A percentile compares a stretch with the other conserved stretches of the same genome.
phyloP scores from a whole-genome alignment of 2,329 filamentous ascomycete species.

The Pseudophaeomoniella oleicola region DNA sequence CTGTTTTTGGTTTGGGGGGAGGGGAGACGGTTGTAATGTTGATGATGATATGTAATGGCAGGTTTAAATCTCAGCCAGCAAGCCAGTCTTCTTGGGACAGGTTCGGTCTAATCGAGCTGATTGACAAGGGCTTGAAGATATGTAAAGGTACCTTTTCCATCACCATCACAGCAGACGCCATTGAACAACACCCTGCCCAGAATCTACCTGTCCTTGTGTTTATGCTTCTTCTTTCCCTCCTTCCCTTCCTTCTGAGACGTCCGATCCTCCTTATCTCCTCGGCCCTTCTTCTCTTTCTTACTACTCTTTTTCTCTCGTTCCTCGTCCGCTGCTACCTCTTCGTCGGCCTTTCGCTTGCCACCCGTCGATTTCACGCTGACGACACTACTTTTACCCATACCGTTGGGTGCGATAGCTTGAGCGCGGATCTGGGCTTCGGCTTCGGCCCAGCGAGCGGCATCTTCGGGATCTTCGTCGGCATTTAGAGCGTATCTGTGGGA shows the following conservation, averaged over 20 bases:
- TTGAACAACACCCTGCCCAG: too few relatives aligned
- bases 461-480: conserved; percentile 31
- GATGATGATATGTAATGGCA: too few relatives aligned
- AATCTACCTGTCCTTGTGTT: conserved; percentile 1
- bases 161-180: too few relatives aligned
- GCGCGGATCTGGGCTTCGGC: conserved; percentile 60
- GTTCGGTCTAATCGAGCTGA: too few relatives aligned
- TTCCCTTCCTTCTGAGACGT: too few relatives aligned
- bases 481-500: conserved; percentile 20
- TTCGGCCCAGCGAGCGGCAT: conserved; percentile 37
- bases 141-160: too few relatives aligned
- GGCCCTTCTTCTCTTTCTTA: conserved; percentile 8
- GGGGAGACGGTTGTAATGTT: too few relatives aligned
- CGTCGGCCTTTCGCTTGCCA: conserved; percentile 57
- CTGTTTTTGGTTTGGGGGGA: too few relatives aligned
- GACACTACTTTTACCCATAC: conserved; percentile 42
- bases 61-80: too few relatives aligned
- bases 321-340: conserved; percentile 33
- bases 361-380: conserved; percentile 68
- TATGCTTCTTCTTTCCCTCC: conserved; percentile 2
- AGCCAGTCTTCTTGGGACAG: too few relatives aligned
- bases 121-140: too few relatives aligned
- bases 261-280: neutral
- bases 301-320: conserved; percentile 19
- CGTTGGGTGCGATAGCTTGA: conserved; percentile 25